Evolutionary conservation across 2,329 filamentous ascomycete species (phyloP).

Genomic region (Grosmannia huntii): DNA sequence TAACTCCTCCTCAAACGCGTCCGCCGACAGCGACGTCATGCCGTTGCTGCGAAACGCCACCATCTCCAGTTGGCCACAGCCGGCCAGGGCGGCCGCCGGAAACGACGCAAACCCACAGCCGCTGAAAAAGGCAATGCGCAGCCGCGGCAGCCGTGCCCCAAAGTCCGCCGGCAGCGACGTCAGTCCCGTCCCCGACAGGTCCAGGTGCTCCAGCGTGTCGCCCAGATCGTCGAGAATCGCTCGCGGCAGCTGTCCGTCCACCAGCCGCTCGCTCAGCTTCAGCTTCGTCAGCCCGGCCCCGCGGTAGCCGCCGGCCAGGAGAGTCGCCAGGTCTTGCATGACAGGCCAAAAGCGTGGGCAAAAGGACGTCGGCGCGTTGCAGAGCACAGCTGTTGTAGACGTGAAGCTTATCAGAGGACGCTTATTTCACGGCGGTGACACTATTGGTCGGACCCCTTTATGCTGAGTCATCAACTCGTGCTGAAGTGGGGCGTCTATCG

Average conservation of each 20-base stretch:
- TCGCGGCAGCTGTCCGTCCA: constrained; percentile 19
- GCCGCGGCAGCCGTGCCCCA: constrained; percentile 23
- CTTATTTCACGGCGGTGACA: background rate
- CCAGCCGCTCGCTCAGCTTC: constrained; percentile 22
- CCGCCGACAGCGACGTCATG: constrained; percentile 29
- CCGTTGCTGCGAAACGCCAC: constrained; percentile 33
- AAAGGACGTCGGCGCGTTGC: background rate
- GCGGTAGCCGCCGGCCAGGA: constrained; percentile 20
- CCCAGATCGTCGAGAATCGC: constrained; percentile 28
- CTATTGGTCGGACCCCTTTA: too few species aligned
- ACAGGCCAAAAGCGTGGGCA: background rate
- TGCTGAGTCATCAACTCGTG: too few species aligned
- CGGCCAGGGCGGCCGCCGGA: constrained; percentile 24
- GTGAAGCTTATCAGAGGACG: background rate
- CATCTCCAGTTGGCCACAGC: constrained; percentile 33
- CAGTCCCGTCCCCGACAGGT: constrained; percentile 33
- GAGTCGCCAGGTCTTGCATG: constrained; percentile 21
- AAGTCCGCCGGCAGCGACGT: constrained; percentile 27
- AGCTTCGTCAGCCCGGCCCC: constrained; percentile 18
- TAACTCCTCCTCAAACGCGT: constrained; percentile 8
- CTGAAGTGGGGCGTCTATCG: background rate
- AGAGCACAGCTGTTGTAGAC: background rate
- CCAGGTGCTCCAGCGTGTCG: constrained; percentile 29
- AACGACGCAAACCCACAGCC: constrained; percentile 30
- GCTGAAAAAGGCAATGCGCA: constrained; percentile 34